Percentiles rank a stretch among this genome's conserved stretches.
Conservation (phyloP, 352 stramenopile species). For the Peronospora farinosa region DNA sequence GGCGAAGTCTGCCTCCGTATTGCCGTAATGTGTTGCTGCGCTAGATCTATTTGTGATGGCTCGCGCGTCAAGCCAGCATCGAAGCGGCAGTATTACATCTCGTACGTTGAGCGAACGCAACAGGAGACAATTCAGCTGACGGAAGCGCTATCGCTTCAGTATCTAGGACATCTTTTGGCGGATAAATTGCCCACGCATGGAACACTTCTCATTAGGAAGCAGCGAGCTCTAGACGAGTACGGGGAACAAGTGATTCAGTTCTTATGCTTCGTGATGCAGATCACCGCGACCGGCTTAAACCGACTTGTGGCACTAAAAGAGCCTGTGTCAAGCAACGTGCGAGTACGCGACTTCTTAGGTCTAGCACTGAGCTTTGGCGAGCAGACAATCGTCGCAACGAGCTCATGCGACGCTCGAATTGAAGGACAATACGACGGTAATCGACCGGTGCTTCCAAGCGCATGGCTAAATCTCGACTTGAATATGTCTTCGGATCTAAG, state of each 20-base stretch:
- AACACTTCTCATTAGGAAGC: slow-evolving; percentile 27
- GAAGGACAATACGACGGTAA: slow-evolving; percentile 39
- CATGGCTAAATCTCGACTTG: slow-evolving; percentile 50
- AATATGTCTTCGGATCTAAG: slow-evolving; percentile 24
- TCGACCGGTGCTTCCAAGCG: slow-evolving; percentile 44
- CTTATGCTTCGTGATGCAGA: slow-evolving; percentile 57
- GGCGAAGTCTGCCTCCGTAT: slow-evolving; percentile 45
- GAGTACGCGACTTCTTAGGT: slow-evolving; percentile 65
- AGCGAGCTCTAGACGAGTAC: slow-evolving; percentile 46
- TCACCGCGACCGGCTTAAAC: slow-evolving; percentile 65
- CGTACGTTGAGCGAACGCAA: slow-evolving; percentile 49
- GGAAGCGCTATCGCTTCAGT: slow-evolving; percentile 54
- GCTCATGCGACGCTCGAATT: slow-evolving; percentile 64
- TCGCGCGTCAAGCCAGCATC: slow-evolving; percentile 27
- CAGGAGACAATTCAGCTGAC: slow-evolving; percentile 45
- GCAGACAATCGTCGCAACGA: slow-evolving; percentile 51
- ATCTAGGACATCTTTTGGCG: slow-evolving; percentile 54
- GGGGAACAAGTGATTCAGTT: slow-evolving; percentile 50
- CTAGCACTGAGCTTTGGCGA: slow-evolving; percentile 47
- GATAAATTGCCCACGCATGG: slow-evolving; percentile 42
- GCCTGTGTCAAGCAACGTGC: slow-evolving; percentile 53
- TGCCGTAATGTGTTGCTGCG: slow-evolving; percentile 54
- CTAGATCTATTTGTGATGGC: slow-evolving; percentile 45
- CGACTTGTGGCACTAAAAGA: slow-evolving; percentile 49
- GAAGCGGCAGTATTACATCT: slow-evolving; percentile 67